These are phyloP conservation scores for Gnaphalium uliginosum DNA, from an alignment of 129 eudicot species.

Conservation along the genomic window DNA sequence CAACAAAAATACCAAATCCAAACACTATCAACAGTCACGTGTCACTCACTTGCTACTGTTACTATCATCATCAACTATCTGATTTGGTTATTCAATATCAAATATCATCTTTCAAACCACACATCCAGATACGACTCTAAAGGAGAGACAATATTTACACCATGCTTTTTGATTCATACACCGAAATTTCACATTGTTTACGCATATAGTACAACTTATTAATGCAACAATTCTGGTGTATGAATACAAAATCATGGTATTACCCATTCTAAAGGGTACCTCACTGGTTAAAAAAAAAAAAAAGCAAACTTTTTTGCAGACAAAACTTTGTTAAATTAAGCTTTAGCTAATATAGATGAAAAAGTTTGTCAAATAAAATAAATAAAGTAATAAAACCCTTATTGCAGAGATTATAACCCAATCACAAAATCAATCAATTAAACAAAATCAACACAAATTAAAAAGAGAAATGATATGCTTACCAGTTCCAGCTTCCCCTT, in stretches of 20 bases:
- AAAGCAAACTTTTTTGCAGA: too few relatives aligned
- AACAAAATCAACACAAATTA: neutral
- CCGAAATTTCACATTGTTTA: neutral
- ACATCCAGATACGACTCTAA: neutral
- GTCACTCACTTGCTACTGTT: neutral
- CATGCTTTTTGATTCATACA: neutral
- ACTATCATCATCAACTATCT: neutral
- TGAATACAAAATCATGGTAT: neutral
- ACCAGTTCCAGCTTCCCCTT: constrained; percentile 58
- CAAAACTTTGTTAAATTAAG: too few relatives aligned
- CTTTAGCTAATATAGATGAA: neutral
- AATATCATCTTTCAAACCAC: neutral
- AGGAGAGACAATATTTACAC: neutral
- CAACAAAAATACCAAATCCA: neutral
- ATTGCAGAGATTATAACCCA: too few relatives aligned
- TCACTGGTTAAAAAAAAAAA: neutral
- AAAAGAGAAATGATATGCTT: too few relatives aligned
- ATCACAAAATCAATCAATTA: too few relatives aligned
- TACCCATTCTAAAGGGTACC: neutral
- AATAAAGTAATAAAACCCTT: too few relatives aligned
- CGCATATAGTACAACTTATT: neutral
- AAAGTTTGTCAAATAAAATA: neutral
- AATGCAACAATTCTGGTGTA: too few relatives aligned
- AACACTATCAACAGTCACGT: neutral
- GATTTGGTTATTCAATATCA: neutral